These are phyloP conservation scores for Xylariomycetidae sp. DNA, from an alignment of 2,329 filamentous ascomycete genomes.

Conservation along the genomic window DNA sequence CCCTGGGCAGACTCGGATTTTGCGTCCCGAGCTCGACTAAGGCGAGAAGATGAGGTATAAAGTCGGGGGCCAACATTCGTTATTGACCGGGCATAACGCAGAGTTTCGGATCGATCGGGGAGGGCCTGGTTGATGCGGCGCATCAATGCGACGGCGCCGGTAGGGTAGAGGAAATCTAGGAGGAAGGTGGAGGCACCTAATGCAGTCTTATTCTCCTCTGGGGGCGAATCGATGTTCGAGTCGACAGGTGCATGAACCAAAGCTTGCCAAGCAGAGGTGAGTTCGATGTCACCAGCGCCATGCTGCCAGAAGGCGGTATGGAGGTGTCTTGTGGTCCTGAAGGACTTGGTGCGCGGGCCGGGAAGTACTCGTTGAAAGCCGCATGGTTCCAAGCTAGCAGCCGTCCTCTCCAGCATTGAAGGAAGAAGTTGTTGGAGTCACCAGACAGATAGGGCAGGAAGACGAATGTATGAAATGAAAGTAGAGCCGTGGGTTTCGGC, in stretches of 20 bases:
- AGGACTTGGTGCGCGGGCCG: constrained; percentile 27
- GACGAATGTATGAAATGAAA: not conserved
- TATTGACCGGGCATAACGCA: constrained; percentile 20
- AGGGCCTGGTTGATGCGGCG: constrained; percentile 26
- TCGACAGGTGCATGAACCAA: constrained; percentile 29
- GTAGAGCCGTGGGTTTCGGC: not conserved
- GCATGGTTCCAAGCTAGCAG: constrained; percentile 51
- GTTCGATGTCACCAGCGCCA: constrained; percentile 46
- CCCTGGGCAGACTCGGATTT: constrained; percentile 2
- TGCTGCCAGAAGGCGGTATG: constrained; percentile 51
- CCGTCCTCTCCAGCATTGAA: constrained; percentile 56
- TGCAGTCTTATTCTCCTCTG: constrained; percentile 19
- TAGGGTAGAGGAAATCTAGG: constrained; percentile 54
- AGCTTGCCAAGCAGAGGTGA: constrained; percentile 38
- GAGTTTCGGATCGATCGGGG: constrained; percentile 20
- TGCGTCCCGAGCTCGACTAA: constrained; percentile 5
- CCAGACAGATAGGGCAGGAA: constrained; percentile 4
- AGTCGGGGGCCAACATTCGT: constrained; percentile 16
- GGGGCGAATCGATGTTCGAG: constrained; percentile 17
- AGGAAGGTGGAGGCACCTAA: constrained; percentile 44
- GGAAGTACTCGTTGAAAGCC: constrained; percentile 49
- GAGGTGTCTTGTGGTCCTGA: constrained; percentile 39
- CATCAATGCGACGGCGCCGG: constrained; percentile 37
- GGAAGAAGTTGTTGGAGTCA: constrained; percentile 9
- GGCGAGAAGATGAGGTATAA: constrained; percentile 20